Percentiles rank a stretch among this genome's conserved stretches.
phyloP scores from a whole-genome alignment of 2,329 filamentous ascomycete genomes.

The Chalaropsis ovoidea region DNA sequence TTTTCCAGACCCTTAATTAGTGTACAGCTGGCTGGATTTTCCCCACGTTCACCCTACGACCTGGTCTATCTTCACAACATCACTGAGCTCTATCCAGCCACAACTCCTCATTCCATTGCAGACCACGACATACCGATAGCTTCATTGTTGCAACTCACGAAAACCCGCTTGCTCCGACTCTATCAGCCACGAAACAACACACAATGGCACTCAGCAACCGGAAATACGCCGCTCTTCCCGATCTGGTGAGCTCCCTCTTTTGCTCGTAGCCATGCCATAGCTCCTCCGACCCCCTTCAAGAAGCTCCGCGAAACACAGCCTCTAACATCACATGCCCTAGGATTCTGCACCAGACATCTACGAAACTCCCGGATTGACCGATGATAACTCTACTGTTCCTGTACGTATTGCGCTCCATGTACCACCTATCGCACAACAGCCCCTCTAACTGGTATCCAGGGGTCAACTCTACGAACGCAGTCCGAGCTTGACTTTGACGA shows the following conservation, averaged over 20 bases:
- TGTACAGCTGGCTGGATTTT: not conserved
- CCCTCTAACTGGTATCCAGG: conserved; percentile 33
- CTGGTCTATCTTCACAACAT: not conserved
- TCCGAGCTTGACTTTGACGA: conserved; percentile 55
- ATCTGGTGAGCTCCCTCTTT: conserved; percentile 49
- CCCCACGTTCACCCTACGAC: not conserved
- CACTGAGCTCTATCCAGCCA: not conserved
- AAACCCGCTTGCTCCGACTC: not conserved
- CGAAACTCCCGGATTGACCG: conserved; percentile 86
- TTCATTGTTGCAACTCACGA: not conserved
- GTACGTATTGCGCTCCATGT: conserved; percentile 40
- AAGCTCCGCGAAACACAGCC: conserved; percentile 26
- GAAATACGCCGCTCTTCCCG: conserved; percentile 73
- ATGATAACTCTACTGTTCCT: conserved; percentile 76
- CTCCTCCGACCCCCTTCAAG: conserved; percentile 1
- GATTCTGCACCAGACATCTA: conserved; percentile 92
- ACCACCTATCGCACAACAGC: not conserved
- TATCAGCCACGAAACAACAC: not conserved
- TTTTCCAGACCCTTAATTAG: not conserved
- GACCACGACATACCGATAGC: too few relatives aligned
- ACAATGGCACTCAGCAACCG: conserved; percentile 64
- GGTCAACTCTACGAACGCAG: conserved; percentile 45
- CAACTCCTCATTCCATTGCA: not conserved
- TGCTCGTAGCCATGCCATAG: conserved; percentile 23
- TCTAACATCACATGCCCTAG: conserved; percentile 37